Conservation (phyloP, 2,329 filamentous ascomycete species). For the Cyphellophora attinorum region DNA sequence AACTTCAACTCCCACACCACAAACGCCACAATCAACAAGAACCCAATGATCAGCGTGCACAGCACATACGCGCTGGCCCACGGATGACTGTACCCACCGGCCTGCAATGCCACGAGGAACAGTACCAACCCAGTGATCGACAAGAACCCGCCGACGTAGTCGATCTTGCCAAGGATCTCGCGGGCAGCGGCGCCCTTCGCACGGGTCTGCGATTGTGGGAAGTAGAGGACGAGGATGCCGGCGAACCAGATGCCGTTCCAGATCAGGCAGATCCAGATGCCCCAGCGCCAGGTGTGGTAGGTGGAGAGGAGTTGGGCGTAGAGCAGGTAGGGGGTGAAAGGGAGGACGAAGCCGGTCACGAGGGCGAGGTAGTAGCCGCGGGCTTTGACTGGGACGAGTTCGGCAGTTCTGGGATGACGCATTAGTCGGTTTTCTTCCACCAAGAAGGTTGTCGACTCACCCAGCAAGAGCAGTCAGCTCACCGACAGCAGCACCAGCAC, state of each 20-base stretch:
- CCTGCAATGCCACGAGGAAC: constrained; percentile 12
- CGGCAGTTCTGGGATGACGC: constrained; percentile 11
- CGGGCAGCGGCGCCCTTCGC: constrained; percentile 5
- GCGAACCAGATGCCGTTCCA: constrained; percentile 9
- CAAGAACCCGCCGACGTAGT: constrained; percentile 10
- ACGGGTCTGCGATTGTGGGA: constrained; percentile 9
- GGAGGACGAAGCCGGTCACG: constrained; percentile 9
- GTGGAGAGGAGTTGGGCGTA: constrained; percentile 9
- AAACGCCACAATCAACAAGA: constrained; percentile 8
- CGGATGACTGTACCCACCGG: constrained; percentile 13
- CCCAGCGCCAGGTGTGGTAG: constrained; percentile 15
- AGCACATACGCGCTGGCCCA: constrained; percentile 13
- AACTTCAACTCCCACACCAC: constrained; percentile 11
- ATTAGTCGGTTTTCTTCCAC: too few relatives aligned
- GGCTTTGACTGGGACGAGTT: constrained; percentile 14
- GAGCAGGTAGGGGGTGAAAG: constrained; percentile 12
- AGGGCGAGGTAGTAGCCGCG: constrained; percentile 10
- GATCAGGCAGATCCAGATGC: constrained; percentile 14
- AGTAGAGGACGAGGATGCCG: constrained; percentile 8
- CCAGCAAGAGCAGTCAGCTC: constrained; percentile 13
- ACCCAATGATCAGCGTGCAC: constrained; percentile 8
- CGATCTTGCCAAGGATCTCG: constrained; percentile 9
- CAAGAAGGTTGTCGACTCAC: constrained; percentile 6
- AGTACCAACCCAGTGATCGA: constrained; percentile 11
- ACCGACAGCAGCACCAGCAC: constrained; percentile 11